A percentile compares a stretch with the other conserved stretches of the same genome.
These are phyloP conservation scores for Calonectria hawksworthii DNA, from an alignment of 2,329 filamentous ascomycete genomes.

Conservation along the genomic window DNA sequence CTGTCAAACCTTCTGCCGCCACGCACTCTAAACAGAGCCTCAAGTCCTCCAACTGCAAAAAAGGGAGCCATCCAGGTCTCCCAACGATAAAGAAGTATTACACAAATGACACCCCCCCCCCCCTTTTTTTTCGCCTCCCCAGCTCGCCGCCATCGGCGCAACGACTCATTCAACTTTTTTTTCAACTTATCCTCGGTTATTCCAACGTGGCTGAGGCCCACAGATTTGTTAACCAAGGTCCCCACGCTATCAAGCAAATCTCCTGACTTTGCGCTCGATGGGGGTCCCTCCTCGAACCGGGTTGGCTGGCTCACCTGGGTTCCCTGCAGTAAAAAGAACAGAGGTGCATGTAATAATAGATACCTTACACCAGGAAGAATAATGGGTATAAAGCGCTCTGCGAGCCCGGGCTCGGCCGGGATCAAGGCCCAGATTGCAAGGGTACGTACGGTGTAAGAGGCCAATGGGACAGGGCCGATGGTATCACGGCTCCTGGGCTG, in stretches of 20 bases:
- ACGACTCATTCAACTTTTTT: background rate
- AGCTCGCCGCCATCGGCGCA: slow-evolving; percentile 11
- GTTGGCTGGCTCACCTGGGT: slow-evolving; percentile 3
- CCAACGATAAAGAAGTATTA: background rate
- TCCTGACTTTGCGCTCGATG: slow-evolving; percentile 35
- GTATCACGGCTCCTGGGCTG: background rate
- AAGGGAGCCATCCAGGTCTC: background rate
- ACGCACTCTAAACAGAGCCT: slow-evolving; percentile 9
- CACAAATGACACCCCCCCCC: background rate
- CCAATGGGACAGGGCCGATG: slow-evolving; percentile 30
- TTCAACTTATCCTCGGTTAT: slow-evolving; percentile 46
- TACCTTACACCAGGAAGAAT: slow-evolving; percentile 14
- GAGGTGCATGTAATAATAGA: slow-evolving; percentile 8
- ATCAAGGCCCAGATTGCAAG: background rate
- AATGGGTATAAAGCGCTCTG: slow-evolving; percentile 5
- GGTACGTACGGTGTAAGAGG: background rate
- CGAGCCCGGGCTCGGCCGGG: slow-evolving; percentile 37
- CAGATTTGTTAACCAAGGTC: slow-evolving; percentile 27
- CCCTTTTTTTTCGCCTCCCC: background rate
- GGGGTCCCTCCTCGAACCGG: background rate
- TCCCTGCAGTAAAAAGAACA: background rate
- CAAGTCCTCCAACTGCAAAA: background rate
- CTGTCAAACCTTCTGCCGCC: slow-evolving; percentile 1
- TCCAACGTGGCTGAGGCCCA: slow-evolving; percentile 28
- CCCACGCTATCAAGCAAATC: slow-evolving; percentile 28